Evolutionary conservation across 1,284 basidiomycete species (phyloP), one percentile per base, ranked within the genome.

Genomic region (Boletus holoroseus): DNA sequence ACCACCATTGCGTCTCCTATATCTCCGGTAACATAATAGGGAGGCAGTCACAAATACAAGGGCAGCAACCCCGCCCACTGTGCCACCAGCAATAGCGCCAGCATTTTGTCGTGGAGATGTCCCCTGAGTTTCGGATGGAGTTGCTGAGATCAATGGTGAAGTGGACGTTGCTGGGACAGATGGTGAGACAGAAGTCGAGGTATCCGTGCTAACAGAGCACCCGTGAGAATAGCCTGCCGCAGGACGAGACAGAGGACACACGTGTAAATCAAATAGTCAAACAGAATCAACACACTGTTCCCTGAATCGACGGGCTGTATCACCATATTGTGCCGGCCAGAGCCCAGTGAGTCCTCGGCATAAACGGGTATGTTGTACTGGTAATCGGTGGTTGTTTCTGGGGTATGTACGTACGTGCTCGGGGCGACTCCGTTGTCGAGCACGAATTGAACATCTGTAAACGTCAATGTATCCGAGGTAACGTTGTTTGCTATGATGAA

Each of bases 221-320:
- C 7, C 5, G 13, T 58, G 12, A 43, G 36, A 20, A 41, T 8
- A 2, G 0, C 0, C 5, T 3, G 2, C 0, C 1, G 9, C 12
- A 12, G 20, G 5, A 44, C 4, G 3, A 16, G 18, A 28, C 12
- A 22, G 12, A 32, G 22, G 2, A 54, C 57, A 1, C 12, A 57
- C 57, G 30, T 57, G 15, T 58, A 58, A 22, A 61, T 36, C 7
- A 56, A 13, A 32, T 61, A 58, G 8, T 58, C 57, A 7, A 61
- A 58, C 7, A 61, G 15, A 2, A 58, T 49, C 22, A 58, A 44
- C 20, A 47, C 22, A 0, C n/a, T 1, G 3, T 27, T n/a, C 9
- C 6, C 24, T 0, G 28, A 3, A 16, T 32, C 22, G 7, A 45
- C 15, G 0, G 60, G 51, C 4, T 28, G 12, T 24, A 62, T 32